Base-by-base conservation (phyloP, 2,329 filamentous ascomycete genomes). In the Curvularia spicifera region DNA sequence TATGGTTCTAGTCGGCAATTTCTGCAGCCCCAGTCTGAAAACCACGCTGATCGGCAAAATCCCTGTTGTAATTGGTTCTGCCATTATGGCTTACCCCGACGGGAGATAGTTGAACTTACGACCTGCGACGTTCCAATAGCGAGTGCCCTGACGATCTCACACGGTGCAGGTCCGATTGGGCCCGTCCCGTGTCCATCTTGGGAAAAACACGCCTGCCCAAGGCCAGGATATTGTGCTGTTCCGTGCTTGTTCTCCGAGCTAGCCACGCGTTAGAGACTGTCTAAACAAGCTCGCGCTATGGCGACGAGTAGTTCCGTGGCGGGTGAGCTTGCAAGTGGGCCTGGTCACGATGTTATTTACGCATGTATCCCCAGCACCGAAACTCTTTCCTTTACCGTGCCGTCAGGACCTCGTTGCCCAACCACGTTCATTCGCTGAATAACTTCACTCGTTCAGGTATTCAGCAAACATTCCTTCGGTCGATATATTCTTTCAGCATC, bases 371-470 rank as follows among this genome's bases (percentile, higher is more conserved):
- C 75, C 73, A 72, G 66, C 57, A 56, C 57, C 64, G 60, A 66
- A 67, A 59, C 53, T 47, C 63, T 60, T 63, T 59, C 59, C 22
- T 18, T 28, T 59, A 71, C 68, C 70, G 67, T 70, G 71, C 71
- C 73, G 75, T 71, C 72, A 74, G 73, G 75, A 74, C 69, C 71
- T 74, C 61, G 70, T 71, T 65, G 28, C 28, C 44, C 29, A 69
- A 66, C 63, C 69, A 69, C 62, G 68, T 74, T 74, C 56, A 71
- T 75, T 74, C 66, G 74, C 73, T 75, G 73, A 71, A 72, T 70
- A 75, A 67, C 75, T 78, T 75, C 75, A 77, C 74, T 77, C 75
- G 46, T 75, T 76, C 61, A 77, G 73, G 71, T 74, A 62, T 69
- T 74, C 73, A 66, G 73, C 72, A 70, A 59, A 71, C 76, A 66